These are phyloP conservation scores for Trametopsis cervina DNA, from an alignment of 768 basidiomycete genomes.

Conservation along the genomic window DNA sequence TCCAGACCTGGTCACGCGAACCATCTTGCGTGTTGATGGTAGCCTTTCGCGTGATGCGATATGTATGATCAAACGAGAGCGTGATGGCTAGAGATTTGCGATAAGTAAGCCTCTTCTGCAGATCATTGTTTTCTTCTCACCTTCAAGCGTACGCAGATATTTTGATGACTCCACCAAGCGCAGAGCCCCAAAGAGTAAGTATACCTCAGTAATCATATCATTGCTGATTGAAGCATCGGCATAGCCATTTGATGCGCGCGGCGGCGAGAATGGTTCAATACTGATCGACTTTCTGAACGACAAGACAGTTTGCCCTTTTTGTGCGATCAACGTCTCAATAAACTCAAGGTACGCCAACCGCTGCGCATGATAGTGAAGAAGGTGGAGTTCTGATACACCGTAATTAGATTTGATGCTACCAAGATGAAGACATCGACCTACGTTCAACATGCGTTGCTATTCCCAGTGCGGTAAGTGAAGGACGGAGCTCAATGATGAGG, in stretches of 20 bases:
- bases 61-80: constrained; percentile 15
- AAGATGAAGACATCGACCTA: constrained; percentile 6
- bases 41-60: constrained; percentile 13
- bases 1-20: neutral
- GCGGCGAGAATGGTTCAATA: neutral
- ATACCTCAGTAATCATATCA: constrained; percentile 18
- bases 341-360: constrained; percentile 11
- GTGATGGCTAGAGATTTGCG: constrained; percentile 2
- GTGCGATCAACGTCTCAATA: neutral
- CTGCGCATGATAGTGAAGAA: constrained; percentile 16
- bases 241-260: constrained; percentile 1
- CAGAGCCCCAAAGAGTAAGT: constrained; percentile 12
- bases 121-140: constrained; percentile 3
- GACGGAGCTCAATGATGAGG: constrained; percentile 20
- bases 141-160: constrained; percentile 13
- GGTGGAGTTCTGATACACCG: constrained; percentile 18
- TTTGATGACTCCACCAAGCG: constrained; percentile 12
- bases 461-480: constrained; percentile 14
- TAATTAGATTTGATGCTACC: neutral
- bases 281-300: neutral
- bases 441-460: constrained; percentile 19
- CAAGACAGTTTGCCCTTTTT: neutral
- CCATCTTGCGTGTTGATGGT: neutral
- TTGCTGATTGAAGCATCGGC: constrained; percentile 9
- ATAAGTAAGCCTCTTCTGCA: too few species aligned